Conservation (phyloP, 495 filamentous ascomycete species). For the Neurospora sp. region DNA sequence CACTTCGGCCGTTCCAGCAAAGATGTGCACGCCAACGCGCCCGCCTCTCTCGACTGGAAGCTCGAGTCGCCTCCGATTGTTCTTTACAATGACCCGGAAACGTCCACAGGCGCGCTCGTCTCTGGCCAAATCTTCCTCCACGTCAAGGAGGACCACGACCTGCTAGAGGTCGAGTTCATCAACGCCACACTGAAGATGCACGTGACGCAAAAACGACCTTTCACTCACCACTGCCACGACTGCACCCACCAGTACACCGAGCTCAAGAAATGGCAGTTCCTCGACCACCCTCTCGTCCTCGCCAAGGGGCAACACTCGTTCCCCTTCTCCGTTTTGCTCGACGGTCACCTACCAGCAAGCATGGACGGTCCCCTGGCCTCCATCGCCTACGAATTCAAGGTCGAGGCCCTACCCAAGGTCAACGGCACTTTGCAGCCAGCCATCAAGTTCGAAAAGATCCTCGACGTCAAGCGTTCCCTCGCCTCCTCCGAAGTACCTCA, state of each 20-base stretch:
- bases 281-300: conserved; percentile 56
- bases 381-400: conserved; percentile 71
- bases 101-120: conserved; percentile 77
- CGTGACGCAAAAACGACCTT: conserved; percentile 68
- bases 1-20: conserved; percentile 38
- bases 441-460: conserved; percentile 51
- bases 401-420: conserved; percentile 56
- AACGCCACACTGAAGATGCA: conserved; percentile 57
- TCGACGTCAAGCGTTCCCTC: conserved; percentile 70
- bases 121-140: conserved; percentile 73
- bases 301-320: conserved; percentile 60
- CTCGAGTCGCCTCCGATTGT: conserved; percentile 88
- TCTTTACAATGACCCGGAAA: conserved; percentile 63
- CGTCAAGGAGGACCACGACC: conserved; percentile 44
- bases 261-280: conserved; percentile 67
- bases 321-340: conserved; percentile 86
- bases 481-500: conserved; percentile 48
- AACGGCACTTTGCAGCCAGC: conserved; percentile 19
- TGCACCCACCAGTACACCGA: conserved; percentile 62
- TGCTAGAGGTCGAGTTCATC: conserved; percentile 58
- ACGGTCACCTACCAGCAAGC: conserved; percentile 75
- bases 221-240: conserved; percentile 61
- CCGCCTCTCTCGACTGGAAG: conserved; percentile 57
- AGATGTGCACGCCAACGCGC: conserved; percentile 26
- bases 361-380: conserved; percentile 61